These are phyloP conservation scores for Ophiocordyceps polyrhachis-furcata DNA, from an alignment of 2,329 filamentous ascomycete species.

Conservation along the genomic window DNA sequence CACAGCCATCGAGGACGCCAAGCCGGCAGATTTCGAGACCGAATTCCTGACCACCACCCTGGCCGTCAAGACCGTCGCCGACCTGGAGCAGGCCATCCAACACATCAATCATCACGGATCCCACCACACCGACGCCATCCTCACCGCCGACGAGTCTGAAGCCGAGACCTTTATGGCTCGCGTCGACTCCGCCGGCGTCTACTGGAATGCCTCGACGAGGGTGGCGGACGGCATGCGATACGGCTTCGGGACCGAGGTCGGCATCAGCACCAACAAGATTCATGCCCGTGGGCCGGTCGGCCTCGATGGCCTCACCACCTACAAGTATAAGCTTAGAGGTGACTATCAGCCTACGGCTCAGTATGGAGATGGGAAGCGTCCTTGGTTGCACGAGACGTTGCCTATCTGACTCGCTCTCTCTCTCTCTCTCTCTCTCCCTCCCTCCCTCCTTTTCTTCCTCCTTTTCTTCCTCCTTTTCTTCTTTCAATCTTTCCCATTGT, in stretches of 20 bases:
- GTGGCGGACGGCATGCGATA: constrained; percentile 96
- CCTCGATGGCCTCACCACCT: constrained; percentile 85
- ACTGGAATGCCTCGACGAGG: constrained; percentile 90
- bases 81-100: constrained; percentile 50
- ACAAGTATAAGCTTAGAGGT: constrained; percentile 85
- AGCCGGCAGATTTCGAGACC: constrained; percentile 58
- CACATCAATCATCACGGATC: constrained; percentile 91
- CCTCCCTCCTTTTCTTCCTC: neutral
- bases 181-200: constrained; percentile 80
- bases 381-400: constrained; percentile 39
- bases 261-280: constrained; percentile 98
- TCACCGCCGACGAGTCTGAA: constrained; percentile 47
- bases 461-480: neutral
- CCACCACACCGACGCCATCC: constrained; percentile 82
- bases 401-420: constrained; percentile 15
- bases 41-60: constrained; percentile 78
- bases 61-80: constrained; percentile 61
- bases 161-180: constrained; percentile 71
- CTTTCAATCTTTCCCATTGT: too few relatives aligned
- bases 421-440: neutral
- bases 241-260: constrained; percentile 94
- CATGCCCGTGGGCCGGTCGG: constrained; percentile 87
- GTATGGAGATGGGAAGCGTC: constrained; percentile 47
- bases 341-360: constrained; percentile 62
- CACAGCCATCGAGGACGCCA: constrained; percentile 41